These are phyloP conservation scores for Morella rubra DNA, from an alignment of 306 rosid genomes.

Conservation along the genomic window DNA sequence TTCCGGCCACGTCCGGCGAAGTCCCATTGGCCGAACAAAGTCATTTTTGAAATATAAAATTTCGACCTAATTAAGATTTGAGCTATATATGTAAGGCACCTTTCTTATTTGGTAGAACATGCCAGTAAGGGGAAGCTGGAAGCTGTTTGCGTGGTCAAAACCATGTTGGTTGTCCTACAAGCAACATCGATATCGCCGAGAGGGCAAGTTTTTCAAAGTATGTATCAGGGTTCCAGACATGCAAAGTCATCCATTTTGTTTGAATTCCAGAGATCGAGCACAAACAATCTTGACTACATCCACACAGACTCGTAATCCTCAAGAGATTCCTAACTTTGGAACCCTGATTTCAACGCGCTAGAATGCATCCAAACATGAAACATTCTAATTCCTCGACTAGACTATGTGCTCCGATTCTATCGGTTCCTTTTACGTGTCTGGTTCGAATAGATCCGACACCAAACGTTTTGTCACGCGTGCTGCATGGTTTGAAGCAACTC, in stretches of 20 bases:
- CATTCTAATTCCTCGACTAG: neutral
- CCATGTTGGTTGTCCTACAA: conserved; percentile 14
- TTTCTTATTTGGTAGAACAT: conserved; percentile 21
- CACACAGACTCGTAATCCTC: too few species aligned
- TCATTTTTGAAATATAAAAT: neutral
- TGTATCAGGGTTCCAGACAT: neutral
- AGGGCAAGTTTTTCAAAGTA: neutral
- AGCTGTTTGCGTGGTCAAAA: conserved; percentile 19
- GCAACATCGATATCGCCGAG: neutral
- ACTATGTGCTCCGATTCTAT: too few species aligned
- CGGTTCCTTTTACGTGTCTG: neutral
- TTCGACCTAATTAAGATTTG: neutral
- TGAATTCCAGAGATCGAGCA: neutral
- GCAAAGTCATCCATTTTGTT: neutral
- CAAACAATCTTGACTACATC: too few species aligned
- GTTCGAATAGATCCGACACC: conserved; percentile 14
- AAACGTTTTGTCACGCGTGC: conserved; percentile 4
- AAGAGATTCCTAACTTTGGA: too few species aligned
- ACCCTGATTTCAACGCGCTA: conserved; percentile 5
- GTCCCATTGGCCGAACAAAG: neutral
- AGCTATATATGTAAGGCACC: neutral
- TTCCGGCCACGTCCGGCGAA: neutral
- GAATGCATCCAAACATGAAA: neutral
- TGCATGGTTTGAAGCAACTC: conserved; percentile 24
- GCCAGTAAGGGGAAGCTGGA: conserved; percentile 24